Evolutionary conservation across 2,329 filamentous ascomycete genomes (phyloP).

Genomic region (Macrophomina phaseolina): DNA sequence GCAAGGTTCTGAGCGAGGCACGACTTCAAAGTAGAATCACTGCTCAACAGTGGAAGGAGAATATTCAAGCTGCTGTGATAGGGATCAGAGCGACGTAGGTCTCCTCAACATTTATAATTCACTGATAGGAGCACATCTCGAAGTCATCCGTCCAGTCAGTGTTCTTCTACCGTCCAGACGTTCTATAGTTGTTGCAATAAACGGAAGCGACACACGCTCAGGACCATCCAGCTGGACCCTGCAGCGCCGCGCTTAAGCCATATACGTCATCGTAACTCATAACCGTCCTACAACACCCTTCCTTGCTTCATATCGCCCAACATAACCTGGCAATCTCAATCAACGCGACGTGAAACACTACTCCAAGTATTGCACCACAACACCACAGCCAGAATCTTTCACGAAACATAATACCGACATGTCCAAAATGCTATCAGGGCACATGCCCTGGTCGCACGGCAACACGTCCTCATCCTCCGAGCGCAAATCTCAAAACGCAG

Average conservation of each 20-base stretch:
- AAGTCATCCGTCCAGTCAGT: no score
- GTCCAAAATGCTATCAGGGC: constrained; percentile 18
- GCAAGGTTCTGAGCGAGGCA: no score
- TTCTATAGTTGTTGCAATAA: no score
- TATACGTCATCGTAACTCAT: constrained; percentile 23
- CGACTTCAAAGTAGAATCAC: no score
- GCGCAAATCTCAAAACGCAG: background rate
- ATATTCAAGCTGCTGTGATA: no score
- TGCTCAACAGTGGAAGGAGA: no score
- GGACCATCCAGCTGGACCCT: background rate
- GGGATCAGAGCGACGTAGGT: no score
- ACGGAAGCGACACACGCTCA: no score
- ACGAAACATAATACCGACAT: background rate
- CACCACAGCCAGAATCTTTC: background rate
- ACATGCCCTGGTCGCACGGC: constrained; percentile 24
- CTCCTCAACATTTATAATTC: no score
- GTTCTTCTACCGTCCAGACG: no score
- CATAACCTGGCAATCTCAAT: background rate
- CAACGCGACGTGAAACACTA: background rate
- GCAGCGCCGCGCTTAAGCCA: constrained; percentile 19
- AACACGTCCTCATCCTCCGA: background rate
- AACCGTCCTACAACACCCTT: constrained; percentile 3
- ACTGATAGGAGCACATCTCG: no score
- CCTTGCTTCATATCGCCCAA: constrained; percentile 25
- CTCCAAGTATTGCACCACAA: no score